phyloP scores from a whole-genome alignment of 257 asterid genomes.

The Scutellaria galericulata region DNA sequence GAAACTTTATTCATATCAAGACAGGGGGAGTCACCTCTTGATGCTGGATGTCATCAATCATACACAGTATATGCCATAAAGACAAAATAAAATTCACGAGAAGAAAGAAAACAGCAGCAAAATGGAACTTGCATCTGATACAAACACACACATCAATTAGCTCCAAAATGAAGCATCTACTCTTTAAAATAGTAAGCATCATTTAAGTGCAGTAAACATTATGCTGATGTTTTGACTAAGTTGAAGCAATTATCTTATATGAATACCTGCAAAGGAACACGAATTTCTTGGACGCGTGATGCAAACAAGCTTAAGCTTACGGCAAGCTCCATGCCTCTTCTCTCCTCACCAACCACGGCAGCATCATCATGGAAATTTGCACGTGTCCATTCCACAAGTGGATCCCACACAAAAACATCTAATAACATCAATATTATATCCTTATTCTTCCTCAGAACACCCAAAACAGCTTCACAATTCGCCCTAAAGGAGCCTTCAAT shows the following conservation, averaged over 20 bases:
- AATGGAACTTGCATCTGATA: slow-evolving; percentile 18
- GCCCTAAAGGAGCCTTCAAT: slow-evolving; percentile 94
- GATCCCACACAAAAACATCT: slow-evolving; percentile 98
- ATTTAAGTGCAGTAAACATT: slow-evolving; percentile 6
- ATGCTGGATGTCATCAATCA: neutral
- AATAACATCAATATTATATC: slow-evolving; percentile 89
- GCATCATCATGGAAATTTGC: slow-evolving; percentile 99
- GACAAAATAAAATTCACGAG: slow-evolving; percentile 17
- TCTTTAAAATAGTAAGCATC: neutral
- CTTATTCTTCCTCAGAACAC: slow-evolving; percentile 89
- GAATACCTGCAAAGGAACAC: slow-evolving; percentile 93
- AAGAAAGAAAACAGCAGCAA: slow-evolving; percentile 24
- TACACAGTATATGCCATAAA: slow-evolving; percentile 15
- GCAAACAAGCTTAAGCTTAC: slow-evolving; percentile 98
- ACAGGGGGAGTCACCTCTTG: too few relatives aligned
- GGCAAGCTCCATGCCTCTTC: slow-evolving; percentile 99
- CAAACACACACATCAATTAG: slow-evolving; percentile 17
- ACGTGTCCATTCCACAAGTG: slow-evolving; percentile 99
- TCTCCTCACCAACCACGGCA: slow-evolving; percentile 97
- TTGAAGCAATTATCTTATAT: slow-evolving; percentile 24
- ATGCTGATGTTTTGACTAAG: slow-evolving; percentile 15
- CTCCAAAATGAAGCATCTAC: slow-evolving; percentile 14
- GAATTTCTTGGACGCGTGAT: slow-evolving; percentile 97
- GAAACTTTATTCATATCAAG: slow-evolving; percentile 11
- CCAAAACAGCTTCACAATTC: slow-evolving; percentile 91